Evolutionary conservation across 257 asterid species (phyloP), one percentile per base, ranked within the genome.

Genomic region (Solanum medicagineum): DNA sequence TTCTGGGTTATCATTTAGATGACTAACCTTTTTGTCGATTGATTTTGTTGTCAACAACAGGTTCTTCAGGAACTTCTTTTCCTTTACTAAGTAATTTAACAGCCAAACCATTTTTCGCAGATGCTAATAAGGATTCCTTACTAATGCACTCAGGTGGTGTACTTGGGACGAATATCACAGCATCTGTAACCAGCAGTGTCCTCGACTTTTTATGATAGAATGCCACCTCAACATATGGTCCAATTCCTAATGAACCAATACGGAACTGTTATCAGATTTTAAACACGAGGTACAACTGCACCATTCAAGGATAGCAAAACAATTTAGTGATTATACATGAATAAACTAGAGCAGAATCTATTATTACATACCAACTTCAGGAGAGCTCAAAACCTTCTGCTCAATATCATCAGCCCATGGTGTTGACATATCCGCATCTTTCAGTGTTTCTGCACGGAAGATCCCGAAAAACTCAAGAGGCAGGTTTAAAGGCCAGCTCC

Each of bases 171-270:
- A 87, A 96, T 88, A 95, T 96, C 42, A 96, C 99, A 81, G 99
- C 99, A 91, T 96, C 99, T 8, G 99, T 96, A 69, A 94, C 98
- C 24, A 96, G 92, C 60, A 94, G 89, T 11, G 98, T 93, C 88
- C 93, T 92, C 14, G 97, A 89, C 14, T 92, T 93, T 87, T 92
- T 95, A 81, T 96, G 98, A 91, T 96, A 96, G 91, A 96, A 96
- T 65, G 99, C 99, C 85, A 93, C 99, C 92, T 96, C 99, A 83
- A 96, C 99, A 85, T 96, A 96, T 10, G 99, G 97, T 80, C 99
- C 99, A 45, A 96, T 96, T 87, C 99, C 99, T 96, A 83, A 70
- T 47, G 74, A 77, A 81, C 86, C 71, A 69, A 81, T 16, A 45
- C 59, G 47, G 71, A 86, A 84, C 16, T 57, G 11, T 15, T 49